phyloP scores from a whole-genome alignment of 345 rosid genomes.

The Ceriops decandra region DNA sequence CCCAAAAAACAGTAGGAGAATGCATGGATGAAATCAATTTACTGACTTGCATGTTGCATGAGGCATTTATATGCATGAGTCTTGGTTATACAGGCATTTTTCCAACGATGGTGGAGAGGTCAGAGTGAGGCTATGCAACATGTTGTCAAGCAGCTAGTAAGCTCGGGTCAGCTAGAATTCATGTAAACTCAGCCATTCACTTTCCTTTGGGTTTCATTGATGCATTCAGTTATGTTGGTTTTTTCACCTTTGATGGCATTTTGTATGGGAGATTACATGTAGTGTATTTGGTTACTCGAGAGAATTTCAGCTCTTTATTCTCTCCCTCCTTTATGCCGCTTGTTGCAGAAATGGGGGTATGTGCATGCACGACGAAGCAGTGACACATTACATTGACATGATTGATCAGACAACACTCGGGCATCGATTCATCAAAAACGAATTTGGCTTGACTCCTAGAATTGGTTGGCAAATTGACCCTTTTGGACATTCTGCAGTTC shows the following conservation, averaged over 20 bases:
- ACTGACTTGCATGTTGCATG: too few species aligned
- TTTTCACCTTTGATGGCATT: neutral
- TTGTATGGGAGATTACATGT: neutral
- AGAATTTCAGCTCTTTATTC: neutral
- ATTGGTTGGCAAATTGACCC: conserved; percentile 99
- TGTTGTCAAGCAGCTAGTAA: conserved; percentile 54
- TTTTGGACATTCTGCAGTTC: conserved; percentile 98
- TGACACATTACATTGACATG: conserved; percentile 90
- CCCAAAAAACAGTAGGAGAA: neutral
- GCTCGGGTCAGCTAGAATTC: conserved; percentile 85
- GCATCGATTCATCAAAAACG: conserved; percentile 69
- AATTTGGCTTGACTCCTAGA: conserved; percentile 86
- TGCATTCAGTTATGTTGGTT: neutral
- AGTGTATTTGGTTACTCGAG: too few species aligned
- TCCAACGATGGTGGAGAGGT: conserved; percentile 93
- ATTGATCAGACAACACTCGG: conserved; percentile 98
- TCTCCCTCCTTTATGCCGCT: conserved; percentile 5
- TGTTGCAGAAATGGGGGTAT: conserved; percentile 89
- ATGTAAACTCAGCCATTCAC: conserved; percentile 44
- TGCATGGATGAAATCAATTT: neutral
- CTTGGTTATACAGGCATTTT: conserved; percentile 67
- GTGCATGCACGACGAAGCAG: conserved; percentile 99
- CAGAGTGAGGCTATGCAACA: conserved; percentile 63
- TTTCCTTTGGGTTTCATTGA: neutral
- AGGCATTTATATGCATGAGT: neutral